Conservation (phyloP, 306 rosid genomes). For the Lotus japonicus region DNA sequence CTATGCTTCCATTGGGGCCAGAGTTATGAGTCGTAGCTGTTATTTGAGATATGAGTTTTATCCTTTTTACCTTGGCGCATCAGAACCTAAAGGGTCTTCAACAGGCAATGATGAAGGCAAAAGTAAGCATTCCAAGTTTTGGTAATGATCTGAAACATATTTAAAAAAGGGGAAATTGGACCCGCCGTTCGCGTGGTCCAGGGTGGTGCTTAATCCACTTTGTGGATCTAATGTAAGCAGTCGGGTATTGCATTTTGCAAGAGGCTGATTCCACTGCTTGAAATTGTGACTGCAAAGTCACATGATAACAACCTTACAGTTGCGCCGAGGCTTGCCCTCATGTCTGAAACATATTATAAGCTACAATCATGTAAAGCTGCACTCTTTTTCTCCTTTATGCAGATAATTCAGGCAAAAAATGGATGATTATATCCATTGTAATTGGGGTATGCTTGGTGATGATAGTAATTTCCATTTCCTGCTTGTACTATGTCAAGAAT, state of each 20-base stretch:
- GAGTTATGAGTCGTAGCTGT: slow-evolving; percentile 54
- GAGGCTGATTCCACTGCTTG: too few species aligned
- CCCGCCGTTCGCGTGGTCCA: too few species aligned
- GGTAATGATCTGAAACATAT: background rate
- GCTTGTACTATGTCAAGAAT: slow-evolving; percentile 14
- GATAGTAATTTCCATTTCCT: slow-evolving; percentile 8
- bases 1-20: slow-evolving; percentile 50
- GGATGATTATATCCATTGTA: slow-evolving; percentile 20
- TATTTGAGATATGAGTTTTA: slow-evolving; percentile 57
- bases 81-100: slow-evolving; percentile 16
- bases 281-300: too few species aligned
- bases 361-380: background rate
- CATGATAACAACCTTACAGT: too few species aligned
- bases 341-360: too few species aligned
- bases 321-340: too few species aligned
- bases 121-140: slow-evolving; percentile 25
- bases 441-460: slow-evolving; percentile 22
- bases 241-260: too few species aligned
- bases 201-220: too few species aligned
- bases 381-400: slow-evolving; percentile 17
- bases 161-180: too few species aligned
- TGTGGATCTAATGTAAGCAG: too few species aligned
- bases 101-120: background rate
- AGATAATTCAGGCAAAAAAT: slow-evolving; percentile 29
- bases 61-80: slow-evolving; percentile 31